A percentile compares a stretch with the other conserved stretches of the same genome.
phyloP scores from a whole-genome alignment of 1,284 basidiomycete species.

The Schizopora paradoxa region DNA sequence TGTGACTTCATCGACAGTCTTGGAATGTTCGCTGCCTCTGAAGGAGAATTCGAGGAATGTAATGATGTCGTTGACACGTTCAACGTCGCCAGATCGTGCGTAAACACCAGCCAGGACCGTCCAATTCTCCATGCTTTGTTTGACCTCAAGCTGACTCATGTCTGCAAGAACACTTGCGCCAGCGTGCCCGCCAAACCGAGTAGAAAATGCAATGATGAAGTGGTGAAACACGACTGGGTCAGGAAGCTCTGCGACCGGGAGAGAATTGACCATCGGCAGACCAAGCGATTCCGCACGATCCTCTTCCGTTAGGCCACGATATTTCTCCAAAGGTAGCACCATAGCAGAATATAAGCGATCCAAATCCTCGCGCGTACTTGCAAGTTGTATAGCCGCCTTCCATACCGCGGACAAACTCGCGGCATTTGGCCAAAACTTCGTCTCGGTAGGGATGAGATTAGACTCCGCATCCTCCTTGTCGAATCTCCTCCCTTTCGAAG shows the following conservation, averaged over 20 bases:
- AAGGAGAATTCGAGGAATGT: background rate
- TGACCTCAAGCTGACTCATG: conserved; percentile 9
- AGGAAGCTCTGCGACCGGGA: conserved; percentile 8
- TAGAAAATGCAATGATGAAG: conserved; percentile 12
- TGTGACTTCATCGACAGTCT: background rate
- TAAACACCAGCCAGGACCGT: conserved; percentile 11
- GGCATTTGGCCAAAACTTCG: conserved; percentile 14
- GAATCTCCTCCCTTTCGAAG: background rate
- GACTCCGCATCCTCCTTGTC: conserved; percentile 6
- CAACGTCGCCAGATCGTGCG: conserved; percentile 16
- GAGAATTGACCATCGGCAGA: too few relatives aligned
- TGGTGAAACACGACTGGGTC: conserved; percentile 10
- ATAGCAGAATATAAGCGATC: conserved; percentile 9
- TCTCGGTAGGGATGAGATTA: conserved; percentile 1
- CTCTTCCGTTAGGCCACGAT: background rate
- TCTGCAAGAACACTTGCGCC: conserved; percentile 9
- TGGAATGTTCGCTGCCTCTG: background rate
- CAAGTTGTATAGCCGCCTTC: conserved; percentile 14
- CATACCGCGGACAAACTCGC: conserved; percentile 5
- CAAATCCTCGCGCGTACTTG: conserved; percentile 2
- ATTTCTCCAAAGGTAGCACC: background rate
- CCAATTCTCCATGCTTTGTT: conserved; percentile 9
- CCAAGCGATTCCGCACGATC: background rate
- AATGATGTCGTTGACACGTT: conserved; percentile 3
- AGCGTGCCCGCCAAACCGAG: conserved; percentile 6